These are phyloP conservation scores for Pleurotus salmoneostramineus DNA, from an alignment of 768 basidiomycete species.

Conservation along the genomic window DNA sequence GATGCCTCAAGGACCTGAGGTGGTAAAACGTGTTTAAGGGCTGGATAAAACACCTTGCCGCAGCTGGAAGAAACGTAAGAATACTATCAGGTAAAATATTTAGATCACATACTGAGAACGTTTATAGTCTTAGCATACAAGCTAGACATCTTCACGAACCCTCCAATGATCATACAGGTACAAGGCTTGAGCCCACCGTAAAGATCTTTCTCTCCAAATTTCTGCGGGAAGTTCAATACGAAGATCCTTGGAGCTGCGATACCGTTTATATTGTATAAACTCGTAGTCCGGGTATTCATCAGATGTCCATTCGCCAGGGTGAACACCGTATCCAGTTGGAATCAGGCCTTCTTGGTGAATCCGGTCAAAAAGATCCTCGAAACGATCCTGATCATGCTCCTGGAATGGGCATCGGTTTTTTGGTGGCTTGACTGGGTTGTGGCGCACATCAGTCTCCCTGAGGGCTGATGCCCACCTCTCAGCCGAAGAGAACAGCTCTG, in stretches of 20 bases:
- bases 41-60: too few relatives aligned
- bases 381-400: not conserved
- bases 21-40: too few relatives aligned
- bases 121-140: too few relatives aligned
- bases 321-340: conserved; percentile 12
- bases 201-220: conserved; percentile 11
- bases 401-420: not conserved
- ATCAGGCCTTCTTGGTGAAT: not conserved
- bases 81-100: too few relatives aligned
- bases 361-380: not conserved
- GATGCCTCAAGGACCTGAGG: too few relatives aligned
- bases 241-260: conserved; percentile 1
- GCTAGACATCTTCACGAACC: not conserved
- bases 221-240: conserved; percentile 6
- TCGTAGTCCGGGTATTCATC: conserved; percentile 9
- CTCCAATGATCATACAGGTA: not conserved
- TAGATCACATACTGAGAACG: too few relatives aligned
- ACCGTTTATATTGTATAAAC: conserved; percentile 6
- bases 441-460: not conserved
- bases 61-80: too few relatives aligned
- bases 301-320: conserved; percentile 12
- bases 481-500: not conserved
- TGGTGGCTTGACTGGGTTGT: not conserved
- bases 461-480: not conserved
- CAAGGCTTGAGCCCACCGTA: conserved; percentile 10